These are phyloP conservation scores for Corylus heterophylla DNA, from an alignment of 306 rosid genomes.

Conservation along the genomic window DNA sequence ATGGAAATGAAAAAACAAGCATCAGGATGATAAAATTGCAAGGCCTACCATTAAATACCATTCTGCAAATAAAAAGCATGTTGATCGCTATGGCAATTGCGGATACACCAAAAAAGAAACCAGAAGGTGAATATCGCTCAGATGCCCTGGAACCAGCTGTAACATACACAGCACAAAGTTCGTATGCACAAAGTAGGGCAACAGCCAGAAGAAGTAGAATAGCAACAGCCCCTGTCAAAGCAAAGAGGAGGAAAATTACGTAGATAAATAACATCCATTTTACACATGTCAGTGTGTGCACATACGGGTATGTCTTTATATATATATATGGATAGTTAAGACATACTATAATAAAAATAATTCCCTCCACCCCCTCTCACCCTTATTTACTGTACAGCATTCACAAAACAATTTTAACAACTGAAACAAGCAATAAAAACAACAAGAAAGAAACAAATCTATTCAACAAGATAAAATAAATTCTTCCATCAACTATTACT, in stretches of 20 bases:
- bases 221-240: constrained; percentile 87
- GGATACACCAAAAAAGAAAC: constrained; percentile 99
- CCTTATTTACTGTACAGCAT: background rate
- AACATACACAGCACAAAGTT: constrained; percentile 98
- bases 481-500: background rate
- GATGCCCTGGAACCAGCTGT: constrained; percentile 94
- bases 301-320: no score
- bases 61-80: constrained; percentile 98
- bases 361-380: background rate
- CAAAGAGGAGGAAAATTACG: constrained; percentile 22
- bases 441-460: background rate
- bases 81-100: constrained; percentile 99
- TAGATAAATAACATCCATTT: background rate
- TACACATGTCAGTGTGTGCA: background rate
- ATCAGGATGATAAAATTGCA: constrained; percentile 20
- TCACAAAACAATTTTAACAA: background rate
- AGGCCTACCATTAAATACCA: constrained; percentile 90
- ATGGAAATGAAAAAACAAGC: constrained; percentile 4
- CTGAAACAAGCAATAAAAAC: background rate
- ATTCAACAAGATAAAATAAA: background rate
- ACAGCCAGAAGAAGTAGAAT: constrained; percentile 95
- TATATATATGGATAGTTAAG: background rate
- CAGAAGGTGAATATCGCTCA: constrained; percentile 97
- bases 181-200: constrained; percentile 93
- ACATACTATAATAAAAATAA: background rate